A percentile compares a stretch with the other conserved stretches of the same genome.
phyloP scores from a whole-genome alignment of 2,329 filamentous ascomycete genomes.

The Diatrype stigma region DNA sequence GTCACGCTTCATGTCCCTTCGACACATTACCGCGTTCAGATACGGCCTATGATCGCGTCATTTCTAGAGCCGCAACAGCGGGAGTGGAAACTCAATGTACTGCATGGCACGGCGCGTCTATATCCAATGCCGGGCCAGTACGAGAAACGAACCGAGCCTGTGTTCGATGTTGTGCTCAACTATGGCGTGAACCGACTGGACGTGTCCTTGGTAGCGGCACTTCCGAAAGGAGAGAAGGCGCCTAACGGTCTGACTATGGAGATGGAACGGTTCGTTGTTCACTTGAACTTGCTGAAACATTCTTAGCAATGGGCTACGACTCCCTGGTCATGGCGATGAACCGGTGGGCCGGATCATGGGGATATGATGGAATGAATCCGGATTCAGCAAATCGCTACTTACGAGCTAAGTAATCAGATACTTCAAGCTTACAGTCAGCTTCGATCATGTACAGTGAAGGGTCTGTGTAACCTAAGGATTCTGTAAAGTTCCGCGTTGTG shows the following conservation, averaged over 20 bases:
- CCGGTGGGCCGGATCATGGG: neutral
- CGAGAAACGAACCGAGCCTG: conserved; percentile 58
- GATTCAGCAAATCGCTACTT: too few species aligned
- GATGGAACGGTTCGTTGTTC: conserved; percentile 73
- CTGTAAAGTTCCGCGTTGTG: too few species aligned
- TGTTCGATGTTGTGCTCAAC: conserved; percentile 70
- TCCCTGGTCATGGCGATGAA: neutral
- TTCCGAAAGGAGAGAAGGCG: conserved; percentile 55
- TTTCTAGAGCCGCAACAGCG: conserved; percentile 57
- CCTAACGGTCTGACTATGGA: conserved; percentile 62
- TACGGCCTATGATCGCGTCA: conserved; percentile 62
- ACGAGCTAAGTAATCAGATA: too few species aligned
- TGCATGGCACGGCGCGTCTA: conserved; percentile 63
- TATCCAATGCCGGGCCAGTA: conserved; percentile 37
- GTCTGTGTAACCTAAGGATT: too few species aligned
- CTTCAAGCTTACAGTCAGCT: too few species aligned
- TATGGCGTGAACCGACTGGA: conserved; percentile 75
- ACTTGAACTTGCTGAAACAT: conserved; percentile 58
- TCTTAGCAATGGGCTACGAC: neutral
- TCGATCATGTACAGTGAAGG: too few species aligned
- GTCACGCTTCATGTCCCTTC: conserved; percentile 66
- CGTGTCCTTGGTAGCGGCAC: conserved; percentile 70
- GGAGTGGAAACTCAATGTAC: conserved; percentile 73
- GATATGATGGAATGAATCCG: too few species aligned
- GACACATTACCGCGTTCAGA: conserved; percentile 65